phyloP scores from a whole-genome alignment of 2,329 filamentous ascomycete species.

The Talaromyces sp. region DNA sequence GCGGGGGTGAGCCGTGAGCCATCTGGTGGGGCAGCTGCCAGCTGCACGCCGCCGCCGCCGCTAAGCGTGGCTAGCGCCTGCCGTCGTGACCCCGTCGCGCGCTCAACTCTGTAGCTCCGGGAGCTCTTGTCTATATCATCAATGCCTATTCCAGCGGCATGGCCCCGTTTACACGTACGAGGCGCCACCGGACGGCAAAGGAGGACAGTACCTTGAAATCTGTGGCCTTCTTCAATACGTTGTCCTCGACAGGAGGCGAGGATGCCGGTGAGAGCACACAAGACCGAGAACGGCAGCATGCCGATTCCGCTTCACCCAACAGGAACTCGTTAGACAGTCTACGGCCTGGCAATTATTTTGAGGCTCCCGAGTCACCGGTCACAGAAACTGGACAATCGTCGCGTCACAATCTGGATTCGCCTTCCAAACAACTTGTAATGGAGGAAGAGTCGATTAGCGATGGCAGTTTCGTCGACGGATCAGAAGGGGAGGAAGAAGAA shows the following conservation, averaged over 20 bases:
- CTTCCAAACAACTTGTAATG: background rate
- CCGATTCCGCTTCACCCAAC: background rate
- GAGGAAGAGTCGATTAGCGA: background rate
- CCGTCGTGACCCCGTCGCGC: background rate
- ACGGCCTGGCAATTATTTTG: background rate
- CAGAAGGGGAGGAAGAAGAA: background rate
- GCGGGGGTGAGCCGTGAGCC: background rate
- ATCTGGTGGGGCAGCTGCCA: background rate
- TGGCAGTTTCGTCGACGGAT: background rate
- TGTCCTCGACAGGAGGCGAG: slow-evolving; percentile 3
- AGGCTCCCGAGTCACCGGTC: background rate
- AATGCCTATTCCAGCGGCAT: background rate
- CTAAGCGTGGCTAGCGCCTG: background rate
- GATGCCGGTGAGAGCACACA: background rate
- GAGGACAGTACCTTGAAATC: slow-evolving; percentile 16
- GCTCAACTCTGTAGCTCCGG: background rate
- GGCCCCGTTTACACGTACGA: background rate
- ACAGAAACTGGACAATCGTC: background rate
- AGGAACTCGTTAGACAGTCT: background rate
- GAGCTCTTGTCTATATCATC: background rate
- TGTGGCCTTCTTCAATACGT: slow-evolving; percentile 19
- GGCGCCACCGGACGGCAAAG: background rate
- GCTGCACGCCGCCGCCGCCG: background rate
- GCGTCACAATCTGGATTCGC: background rate
- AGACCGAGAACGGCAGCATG: background rate